phyloP scores from a whole-genome alignment of 768 basidiomycete genomes.

The Agrocybe pediades region DNA sequence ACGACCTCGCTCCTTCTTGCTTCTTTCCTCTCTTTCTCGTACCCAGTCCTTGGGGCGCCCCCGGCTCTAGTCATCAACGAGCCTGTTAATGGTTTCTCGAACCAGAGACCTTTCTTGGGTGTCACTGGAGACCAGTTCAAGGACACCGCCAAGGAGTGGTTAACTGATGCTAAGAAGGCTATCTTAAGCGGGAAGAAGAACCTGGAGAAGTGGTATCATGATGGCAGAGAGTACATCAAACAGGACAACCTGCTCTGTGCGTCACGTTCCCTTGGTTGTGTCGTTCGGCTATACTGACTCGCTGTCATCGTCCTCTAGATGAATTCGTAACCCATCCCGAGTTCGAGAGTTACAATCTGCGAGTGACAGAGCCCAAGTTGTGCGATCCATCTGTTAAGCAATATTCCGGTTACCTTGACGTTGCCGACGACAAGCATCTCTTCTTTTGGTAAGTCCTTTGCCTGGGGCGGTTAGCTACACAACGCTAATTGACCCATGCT shows the following conservation, averaged over 20 bases:
- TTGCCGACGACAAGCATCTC: slow-evolving; percentile 76
- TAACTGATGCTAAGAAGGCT: slow-evolving; percentile 44
- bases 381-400: slow-evolving; percentile 84
- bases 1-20: neutral
- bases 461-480: neutral
- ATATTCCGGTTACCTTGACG: slow-evolving; percentile 83
- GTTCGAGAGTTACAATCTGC: slow-evolving; percentile 52
- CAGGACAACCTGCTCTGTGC: slow-evolving; percentile 74
- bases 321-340: slow-evolving; percentile 62
- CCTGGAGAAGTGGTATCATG: slow-evolving; percentile 61
- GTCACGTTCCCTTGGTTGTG: slow-evolving; percentile 26
- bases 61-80: slow-evolving; percentile 1
- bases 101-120: slow-evolving; percentile 31
- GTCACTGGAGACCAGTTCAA: slow-evolving; percentile 33
- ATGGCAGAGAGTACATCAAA: slow-evolving; percentile 67
- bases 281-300: neutral
- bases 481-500: neutral
- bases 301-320: slow-evolving; percentile 43
- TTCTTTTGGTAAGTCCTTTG: slow-evolving; percentile 76
- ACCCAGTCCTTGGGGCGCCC: slow-evolving; percentile 9
- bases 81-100: slow-evolving; percentile 13
- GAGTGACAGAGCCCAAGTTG: slow-evolving; percentile 67
- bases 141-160: slow-evolving; percentile 32
- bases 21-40: slow-evolving; percentile 2
- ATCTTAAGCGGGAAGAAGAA: slow-evolving; percentile 47